phyloP scores from a whole-genome alignment of 352 stramenopile genomes.

The Globisporangium splendens region DNA sequence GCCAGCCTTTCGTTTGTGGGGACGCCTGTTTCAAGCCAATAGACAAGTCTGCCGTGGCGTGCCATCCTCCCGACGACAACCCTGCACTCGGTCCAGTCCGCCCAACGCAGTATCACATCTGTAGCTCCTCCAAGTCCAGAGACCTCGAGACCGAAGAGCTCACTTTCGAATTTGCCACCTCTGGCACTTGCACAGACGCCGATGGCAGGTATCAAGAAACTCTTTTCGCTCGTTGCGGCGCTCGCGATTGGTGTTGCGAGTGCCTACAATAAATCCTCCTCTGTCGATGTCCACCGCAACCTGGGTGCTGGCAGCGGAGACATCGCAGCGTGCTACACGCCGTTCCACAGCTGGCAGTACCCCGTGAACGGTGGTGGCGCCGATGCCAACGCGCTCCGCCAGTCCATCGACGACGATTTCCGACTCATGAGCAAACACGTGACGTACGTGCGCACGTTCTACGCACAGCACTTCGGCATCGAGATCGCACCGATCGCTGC shows the following conservation, averaged over 20 bases:
- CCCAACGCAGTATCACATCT: too few species aligned
- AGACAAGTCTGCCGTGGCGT: too few species aligned
- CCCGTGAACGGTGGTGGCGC: constrained; percentile 10
- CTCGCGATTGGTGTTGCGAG: neutral
- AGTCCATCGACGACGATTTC: constrained; percentile 21
- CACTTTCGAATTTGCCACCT: neutral
- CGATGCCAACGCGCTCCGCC: constrained; percentile 2
- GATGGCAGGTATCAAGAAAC: neutral
- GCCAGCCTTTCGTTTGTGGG: too few species aligned
- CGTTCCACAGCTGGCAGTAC: constrained; percentile 19
- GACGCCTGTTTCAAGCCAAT: too few species aligned
- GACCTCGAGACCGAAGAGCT: neutral
- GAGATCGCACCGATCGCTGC: constrained; percentile 11
- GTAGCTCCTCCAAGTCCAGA: too few species aligned
- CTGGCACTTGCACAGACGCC: neutral
- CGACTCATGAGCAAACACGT: constrained; percentile 11
- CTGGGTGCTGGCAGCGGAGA: neutral
- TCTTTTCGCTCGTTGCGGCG: neutral
- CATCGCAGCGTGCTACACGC: constrained; percentile 14
- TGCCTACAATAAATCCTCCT: neutral
- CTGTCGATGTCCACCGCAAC: neutral
- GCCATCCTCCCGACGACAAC: too few species aligned
- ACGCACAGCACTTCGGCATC: constrained; percentile 18
- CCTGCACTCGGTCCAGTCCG: too few species aligned
- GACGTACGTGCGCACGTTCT: constrained; percentile 20